These are phyloP conservation scores for Triticum monococcum DNA, from an alignment of 176 grass and related monocot species.

Conservation along the genomic window DNA sequence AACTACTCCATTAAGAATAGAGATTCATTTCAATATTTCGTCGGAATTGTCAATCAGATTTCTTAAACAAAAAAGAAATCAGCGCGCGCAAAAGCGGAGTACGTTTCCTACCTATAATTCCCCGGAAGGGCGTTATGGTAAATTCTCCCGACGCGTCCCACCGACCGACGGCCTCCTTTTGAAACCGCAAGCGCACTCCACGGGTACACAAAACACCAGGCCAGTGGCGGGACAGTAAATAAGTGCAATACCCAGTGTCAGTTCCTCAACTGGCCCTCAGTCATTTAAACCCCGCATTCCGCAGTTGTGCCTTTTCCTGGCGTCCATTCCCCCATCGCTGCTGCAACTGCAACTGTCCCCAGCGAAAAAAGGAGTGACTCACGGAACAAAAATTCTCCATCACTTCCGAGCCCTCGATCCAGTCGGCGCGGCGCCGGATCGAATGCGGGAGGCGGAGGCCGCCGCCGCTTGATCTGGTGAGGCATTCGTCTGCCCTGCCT, in stretches of 20 bases:
- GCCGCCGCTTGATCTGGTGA: conserved; percentile 49
- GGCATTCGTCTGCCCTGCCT: conserved; percentile 13
- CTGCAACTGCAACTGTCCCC: conserved; percentile 11
- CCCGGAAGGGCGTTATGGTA: background rate
- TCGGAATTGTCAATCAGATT: no score
- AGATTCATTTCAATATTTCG: no score
- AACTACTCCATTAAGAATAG: no score
- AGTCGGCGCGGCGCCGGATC: conserved; percentile 7
- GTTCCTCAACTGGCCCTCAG: background rate
- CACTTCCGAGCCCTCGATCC: conserved; percentile 29
- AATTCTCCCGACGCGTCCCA: background rate
- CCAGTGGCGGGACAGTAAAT: conserved; percentile 58
- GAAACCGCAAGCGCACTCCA: conserved; percentile 31
- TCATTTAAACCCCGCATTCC: conserved; percentile 47
- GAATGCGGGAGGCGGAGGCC: conserved; percentile 45
- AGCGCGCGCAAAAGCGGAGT: no score
- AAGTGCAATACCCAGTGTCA: conserved; percentile 16
- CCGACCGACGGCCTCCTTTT: conserved; percentile 37
- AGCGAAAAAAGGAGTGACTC: background rate
- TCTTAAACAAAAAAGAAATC: background rate
- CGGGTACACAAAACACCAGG: conserved; percentile 12
- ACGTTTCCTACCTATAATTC: no score
- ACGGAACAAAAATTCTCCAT: background rate
- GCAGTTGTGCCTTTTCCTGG: conserved; percentile 41
- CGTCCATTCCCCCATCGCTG: conserved; percentile 22